These are phyloP conservation scores for Cystobasidium ongulense DNA, from an alignment of 768 basidiomycete species.

Conservation along the genomic window DNA sequence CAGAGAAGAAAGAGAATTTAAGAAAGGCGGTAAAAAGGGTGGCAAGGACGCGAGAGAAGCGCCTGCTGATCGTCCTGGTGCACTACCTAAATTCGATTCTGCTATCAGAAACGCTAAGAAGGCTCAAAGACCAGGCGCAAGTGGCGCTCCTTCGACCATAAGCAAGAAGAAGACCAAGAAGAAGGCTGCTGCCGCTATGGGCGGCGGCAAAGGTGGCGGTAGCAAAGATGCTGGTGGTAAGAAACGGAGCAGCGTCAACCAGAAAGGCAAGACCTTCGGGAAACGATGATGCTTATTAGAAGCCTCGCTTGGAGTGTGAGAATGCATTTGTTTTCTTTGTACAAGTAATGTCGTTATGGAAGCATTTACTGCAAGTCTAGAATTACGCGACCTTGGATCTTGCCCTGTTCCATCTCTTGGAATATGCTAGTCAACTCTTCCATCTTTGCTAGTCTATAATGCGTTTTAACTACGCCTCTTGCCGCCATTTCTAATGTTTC, in stretches of 20 bases:
- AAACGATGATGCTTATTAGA: not conserved
- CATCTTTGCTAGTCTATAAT: conserved; percentile 13
- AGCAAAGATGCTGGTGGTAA: not conserved
- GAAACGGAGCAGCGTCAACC: not conserved
- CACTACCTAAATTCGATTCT: not conserved
- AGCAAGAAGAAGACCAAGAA: not conserved
- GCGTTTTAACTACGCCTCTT: conserved; percentile 58
- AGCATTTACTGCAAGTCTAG: conserved; percentile 19
- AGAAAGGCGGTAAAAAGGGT: not conserved
- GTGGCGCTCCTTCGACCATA: not conserved
- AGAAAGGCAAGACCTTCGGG: not conserved
- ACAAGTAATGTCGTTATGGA: not conserved
- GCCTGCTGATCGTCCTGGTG: not conserved
- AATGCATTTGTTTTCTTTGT: not conserved
- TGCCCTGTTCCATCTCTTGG: conserved; percentile 23
- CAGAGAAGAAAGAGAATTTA: not conserved
- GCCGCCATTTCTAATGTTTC: conserved; percentile 73
- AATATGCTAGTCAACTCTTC: conserved; percentile 20
- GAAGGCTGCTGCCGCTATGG: not conserved
- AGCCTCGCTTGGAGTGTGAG: not conserved
- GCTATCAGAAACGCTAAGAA: not conserved
- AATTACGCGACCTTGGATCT: conserved; percentile 20
- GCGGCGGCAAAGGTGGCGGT: not conserved
- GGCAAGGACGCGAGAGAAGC: not conserved
- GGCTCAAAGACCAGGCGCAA: not conserved